phyloP scores from a whole-genome alignment of 2,329 filamentous ascomycete genomes.

The Nannizzia gypsea region DNA sequence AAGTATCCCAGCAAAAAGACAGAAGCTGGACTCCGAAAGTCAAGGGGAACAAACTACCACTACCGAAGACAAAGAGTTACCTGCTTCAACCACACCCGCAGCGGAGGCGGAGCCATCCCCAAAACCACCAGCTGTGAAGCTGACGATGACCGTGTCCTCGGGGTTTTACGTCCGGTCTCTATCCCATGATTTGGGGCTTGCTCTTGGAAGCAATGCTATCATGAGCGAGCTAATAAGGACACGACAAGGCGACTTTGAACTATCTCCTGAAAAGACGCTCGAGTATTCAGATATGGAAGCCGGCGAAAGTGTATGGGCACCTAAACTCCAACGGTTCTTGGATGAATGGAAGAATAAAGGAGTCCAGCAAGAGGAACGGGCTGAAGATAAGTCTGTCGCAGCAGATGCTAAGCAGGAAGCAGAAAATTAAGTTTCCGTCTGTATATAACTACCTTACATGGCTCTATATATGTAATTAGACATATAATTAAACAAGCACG shows the following conservation, averaged over 20 bases:
- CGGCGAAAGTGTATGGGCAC: conserved; percentile 72
- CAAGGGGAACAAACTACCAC: conserved; percentile 3
- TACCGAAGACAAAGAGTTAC: conserved; percentile 8
- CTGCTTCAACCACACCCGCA: conserved; percentile 26
- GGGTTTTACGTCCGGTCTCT: conserved; percentile 95
- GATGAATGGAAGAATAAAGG: conserved; percentile 31
- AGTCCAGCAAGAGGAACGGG: background rate
- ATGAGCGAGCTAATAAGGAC: conserved; percentile 78
- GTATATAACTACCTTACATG: background rate
- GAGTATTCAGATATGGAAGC: conserved; percentile 65
- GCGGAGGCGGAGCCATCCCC: background rate
- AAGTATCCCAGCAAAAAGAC: background rate
- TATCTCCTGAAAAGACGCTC: conserved; percentile 59
- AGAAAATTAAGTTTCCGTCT: background rate
- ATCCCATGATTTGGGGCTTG: conserved; percentile 78
- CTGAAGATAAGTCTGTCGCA: background rate
- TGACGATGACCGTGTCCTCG: conserved; percentile 85
- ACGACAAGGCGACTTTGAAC: conserved; percentile 66
- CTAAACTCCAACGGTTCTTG: conserved; percentile 53
- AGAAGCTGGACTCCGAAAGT: conserved; percentile 2
- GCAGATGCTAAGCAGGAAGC: background rate
- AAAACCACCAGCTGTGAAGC: conserved; percentile 57
- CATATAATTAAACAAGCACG: background rate
- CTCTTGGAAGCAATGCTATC: conserved; percentile 66
- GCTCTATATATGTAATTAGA: background rate